Conservation (phyloP, 1,139 yeast species). For the Suhomyces wounanorum region DNA sequence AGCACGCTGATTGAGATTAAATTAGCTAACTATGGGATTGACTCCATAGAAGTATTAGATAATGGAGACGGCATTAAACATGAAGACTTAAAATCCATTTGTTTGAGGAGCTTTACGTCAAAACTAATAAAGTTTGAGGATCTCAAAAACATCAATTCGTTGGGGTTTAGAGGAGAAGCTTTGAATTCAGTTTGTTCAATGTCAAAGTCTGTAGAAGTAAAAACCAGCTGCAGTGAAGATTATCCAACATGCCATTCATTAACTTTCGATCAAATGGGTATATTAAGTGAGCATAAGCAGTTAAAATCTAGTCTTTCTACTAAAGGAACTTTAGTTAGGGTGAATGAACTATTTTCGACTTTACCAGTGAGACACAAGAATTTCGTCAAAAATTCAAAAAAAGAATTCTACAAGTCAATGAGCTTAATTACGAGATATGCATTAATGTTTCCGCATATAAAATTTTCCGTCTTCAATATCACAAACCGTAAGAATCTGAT, state of each 20-base stretch:
- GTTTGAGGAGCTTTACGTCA: constrained; percentile 79
- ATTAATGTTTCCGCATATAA: constrained; percentile 56
- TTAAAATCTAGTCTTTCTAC: constrained; percentile 38
- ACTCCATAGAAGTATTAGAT: constrained; percentile 69
- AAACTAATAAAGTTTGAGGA: constrained; percentile 65
- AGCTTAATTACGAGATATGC: constrained; percentile 67
- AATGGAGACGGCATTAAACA: constrained; percentile 74
- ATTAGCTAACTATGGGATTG: constrained; percentile 75
- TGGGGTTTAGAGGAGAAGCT: constrained; percentile 89
- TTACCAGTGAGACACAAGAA: constrained; percentile 78
- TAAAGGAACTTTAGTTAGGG: constrained; percentile 59
- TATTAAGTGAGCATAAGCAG: constrained; percentile 32
- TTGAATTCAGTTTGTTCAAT: constrained; percentile 70
- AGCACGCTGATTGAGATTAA: constrained; percentile 66
- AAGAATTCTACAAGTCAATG: constrained; percentile 72
- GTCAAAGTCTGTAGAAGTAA: constrained; percentile 49
- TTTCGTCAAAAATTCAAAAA: constrained; percentile 63
- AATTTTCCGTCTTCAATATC: constrained; percentile 60
- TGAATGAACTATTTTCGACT: constrained; percentile 57
- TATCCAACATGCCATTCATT: constrained; percentile 63
- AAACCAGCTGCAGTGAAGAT: constrained; percentile 52
- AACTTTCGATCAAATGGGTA: constrained; percentile 56
- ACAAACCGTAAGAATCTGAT: constrained; percentile 52
- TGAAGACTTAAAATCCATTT: constrained; percentile 61
- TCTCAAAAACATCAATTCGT: constrained; percentile 51